Evolutionary conservation across 345 rosid species (phyloP).

Genomic region (Eucalyptus camaldulensis): DNA sequence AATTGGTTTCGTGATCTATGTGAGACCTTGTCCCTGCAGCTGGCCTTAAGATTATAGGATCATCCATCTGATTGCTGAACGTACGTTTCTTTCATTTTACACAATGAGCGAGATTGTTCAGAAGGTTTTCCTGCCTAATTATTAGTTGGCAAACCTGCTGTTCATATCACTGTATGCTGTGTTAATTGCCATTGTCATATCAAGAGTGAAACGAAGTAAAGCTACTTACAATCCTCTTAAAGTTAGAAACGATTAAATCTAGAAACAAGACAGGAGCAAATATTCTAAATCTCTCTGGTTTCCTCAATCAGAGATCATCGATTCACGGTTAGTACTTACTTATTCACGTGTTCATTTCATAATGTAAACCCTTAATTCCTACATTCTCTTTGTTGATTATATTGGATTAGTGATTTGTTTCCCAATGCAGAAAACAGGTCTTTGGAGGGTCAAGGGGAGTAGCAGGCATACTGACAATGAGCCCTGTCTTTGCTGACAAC

Average conservation of each 20-base stretch:
- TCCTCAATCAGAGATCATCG: neutral
- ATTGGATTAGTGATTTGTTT: neutral
- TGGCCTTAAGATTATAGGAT: neutral
- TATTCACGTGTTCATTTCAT: neutral
- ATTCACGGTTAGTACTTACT: neutral
- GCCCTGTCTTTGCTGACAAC: neutral
- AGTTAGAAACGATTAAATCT: neutral
- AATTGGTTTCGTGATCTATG: neutral
- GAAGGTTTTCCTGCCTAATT: neutral
- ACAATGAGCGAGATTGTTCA: neutral
- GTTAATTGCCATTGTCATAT: neutral
- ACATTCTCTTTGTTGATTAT: neutral
- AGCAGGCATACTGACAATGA: neutral
- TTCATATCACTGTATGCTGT: neutral
- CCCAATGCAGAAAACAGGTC: neutral
- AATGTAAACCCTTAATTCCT: neutral
- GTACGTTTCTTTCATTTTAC: neutral
- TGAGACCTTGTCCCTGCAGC: neutral
- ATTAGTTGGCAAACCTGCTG: neutral
- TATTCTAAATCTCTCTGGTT: neutral
- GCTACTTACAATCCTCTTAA: neutral
- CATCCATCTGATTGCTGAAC: neutral
- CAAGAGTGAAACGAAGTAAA: neutral
- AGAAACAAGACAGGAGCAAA: neutral
- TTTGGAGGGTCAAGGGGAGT: neutral